Conservation (phyloP, 2,329 filamentous ascomycete species). For the Trichophyton simii region DNA sequence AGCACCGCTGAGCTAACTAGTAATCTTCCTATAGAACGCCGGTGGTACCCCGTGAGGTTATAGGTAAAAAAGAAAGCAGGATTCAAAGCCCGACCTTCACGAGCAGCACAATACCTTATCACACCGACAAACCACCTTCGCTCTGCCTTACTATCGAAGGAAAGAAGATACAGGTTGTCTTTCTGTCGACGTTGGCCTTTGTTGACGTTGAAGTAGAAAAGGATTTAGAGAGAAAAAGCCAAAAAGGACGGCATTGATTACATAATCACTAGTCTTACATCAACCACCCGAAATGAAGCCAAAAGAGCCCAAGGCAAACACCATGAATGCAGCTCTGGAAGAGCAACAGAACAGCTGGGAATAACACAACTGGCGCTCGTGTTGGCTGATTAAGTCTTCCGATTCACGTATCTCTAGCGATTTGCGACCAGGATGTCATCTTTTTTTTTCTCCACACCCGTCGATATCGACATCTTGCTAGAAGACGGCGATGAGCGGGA, state of each 20-base stretch:
- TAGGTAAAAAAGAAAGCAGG: not conserved
- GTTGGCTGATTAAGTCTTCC: not conserved
- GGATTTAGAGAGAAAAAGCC: not conserved
- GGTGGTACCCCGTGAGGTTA: not conserved
- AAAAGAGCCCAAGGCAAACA: not conserved
- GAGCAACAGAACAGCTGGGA: not conserved
- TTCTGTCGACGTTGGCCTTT: not conserved
- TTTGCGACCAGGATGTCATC: constrained; percentile 59
- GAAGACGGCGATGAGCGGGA: constrained; percentile 87
- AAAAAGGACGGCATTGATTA: not conserved
- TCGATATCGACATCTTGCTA: constrained; percentile 97
- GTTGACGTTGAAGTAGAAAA: constrained; percentile 1
- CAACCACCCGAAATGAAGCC: not conserved
- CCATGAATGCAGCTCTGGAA: not conserved
- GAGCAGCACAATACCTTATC: not conserved
- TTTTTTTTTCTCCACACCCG: constrained; percentile 95
- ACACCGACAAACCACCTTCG: too few species aligned
- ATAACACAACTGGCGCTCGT: not conserved
- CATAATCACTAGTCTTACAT: not conserved
- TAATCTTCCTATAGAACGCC: not conserved
- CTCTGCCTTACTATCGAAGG: not conserved
- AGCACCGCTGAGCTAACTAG: not conserved
- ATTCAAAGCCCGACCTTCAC: not conserved
- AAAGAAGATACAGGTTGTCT: not conserved
- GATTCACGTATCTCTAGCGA: not conserved